Base-by-base conservation (phyloP, 495 filamentous ascomycete species). In the Aspergillus bridgeri region DNA sequence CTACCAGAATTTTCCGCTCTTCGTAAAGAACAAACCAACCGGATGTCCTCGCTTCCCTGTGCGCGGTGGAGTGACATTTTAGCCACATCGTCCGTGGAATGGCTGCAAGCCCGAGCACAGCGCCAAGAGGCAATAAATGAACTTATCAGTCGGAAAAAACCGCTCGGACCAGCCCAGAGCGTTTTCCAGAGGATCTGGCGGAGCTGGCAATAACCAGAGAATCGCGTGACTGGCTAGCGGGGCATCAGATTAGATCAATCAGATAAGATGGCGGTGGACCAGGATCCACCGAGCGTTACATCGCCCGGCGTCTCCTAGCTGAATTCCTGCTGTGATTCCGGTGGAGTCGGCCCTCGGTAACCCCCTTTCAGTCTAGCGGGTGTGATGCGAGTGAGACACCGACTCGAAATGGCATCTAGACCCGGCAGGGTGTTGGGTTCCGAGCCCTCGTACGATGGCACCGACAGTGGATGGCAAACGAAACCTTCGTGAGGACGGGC, bases 181-280 rank as follows among this genome's bases (percentile, higher is more conserved):
- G 8, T 2, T 3, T 15, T 38, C 33, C 33, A 38, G 13, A 38
- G 33, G 33, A 13, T 38, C 33, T 13, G 33, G 9, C 33, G 33
- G 33, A 15, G 33, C 11, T 13, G n/a, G 7, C 22, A 43, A 33
- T 25, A 22, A n/a, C 44, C 17, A 54, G 20, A 17, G 25, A 20
- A 53, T n/a, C n/a, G n/a, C n/a, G n/a, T n/a, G 29, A 21, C 25
- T 53, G 45, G 54, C 33, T 15, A 4, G 29, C 8, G 50, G 53
- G 21, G 50, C 29, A 52, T 52, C 50, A 42, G 50, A 52, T 52
- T 42, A 52, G 50, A 61, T 61, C 54, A 57, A 57, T 57, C 54
- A 54, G 59, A 61, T 61, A 61, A 61, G 59, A 61, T 61, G 59
- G 50, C n/a, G 23, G 20, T 61, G 59, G 59, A 48, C 47, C 22